phyloP scores from a whole-genome alignment of 2,329 filamentous ascomycete species.

The Ceratocystis ficicola region DNA sequence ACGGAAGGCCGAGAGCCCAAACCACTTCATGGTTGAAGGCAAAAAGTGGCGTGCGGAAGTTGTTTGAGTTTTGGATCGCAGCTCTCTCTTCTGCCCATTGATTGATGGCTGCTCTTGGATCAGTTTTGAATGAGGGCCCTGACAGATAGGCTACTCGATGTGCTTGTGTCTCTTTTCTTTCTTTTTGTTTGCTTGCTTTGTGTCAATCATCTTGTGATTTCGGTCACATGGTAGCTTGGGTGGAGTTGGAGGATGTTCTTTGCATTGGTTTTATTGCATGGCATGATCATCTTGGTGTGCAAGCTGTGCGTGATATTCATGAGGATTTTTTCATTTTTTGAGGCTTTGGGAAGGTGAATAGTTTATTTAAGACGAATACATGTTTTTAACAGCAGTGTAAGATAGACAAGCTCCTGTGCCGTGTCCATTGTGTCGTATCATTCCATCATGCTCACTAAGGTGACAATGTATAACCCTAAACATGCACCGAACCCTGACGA shows the following conservation, averaged over 20 bases:
- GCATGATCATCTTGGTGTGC: slow-evolving; percentile 10
- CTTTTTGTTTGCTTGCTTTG: neutral
- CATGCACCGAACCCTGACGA: neutral
- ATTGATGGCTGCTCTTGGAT: neutral
- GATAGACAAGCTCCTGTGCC: neutral
- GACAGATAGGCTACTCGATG: neutral
- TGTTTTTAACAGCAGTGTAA: neutral
- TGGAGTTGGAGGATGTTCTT: slow-evolving; percentile 1
- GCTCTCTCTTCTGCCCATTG: neutral
- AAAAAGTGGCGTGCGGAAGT: slow-evolving; percentile 23
- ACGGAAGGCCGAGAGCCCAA: slow-evolving; percentile 48
- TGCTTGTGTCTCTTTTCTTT: neutral
- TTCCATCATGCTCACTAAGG: neutral
- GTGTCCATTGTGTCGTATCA: neutral
- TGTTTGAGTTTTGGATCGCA: slow-evolving; percentile 7
- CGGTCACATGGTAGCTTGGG: neutral
- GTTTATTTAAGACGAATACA: neutral
- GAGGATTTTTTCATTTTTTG: neutral
- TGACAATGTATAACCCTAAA: neutral
- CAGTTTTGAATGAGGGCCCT: neutral
- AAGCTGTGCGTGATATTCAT: neutral
- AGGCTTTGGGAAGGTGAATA: neutral
- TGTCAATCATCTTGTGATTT: neutral
- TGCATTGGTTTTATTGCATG: slow-evolving; percentile 4
- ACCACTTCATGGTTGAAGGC: slow-evolving; percentile 17